A percentile compares a stretch with the other conserved stretches of the same genome.
phyloP scores from a whole-genome alignment of 306 rosid genomes.

The Cucumis cinereus region DNA sequence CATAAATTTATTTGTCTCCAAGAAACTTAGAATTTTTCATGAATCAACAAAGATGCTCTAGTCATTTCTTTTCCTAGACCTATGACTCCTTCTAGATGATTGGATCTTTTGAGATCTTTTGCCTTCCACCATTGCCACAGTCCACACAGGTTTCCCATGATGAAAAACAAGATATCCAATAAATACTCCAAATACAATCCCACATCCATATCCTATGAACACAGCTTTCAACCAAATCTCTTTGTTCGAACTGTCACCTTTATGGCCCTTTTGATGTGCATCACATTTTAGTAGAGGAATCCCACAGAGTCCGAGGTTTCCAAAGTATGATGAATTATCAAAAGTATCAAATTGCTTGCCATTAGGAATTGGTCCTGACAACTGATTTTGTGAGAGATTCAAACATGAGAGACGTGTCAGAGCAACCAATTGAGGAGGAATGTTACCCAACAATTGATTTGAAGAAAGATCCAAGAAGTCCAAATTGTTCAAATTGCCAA shows the following conservation, averaged over 20 bases:
- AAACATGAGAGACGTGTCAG: constrained; percentile 1
- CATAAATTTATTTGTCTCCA: too few species aligned
- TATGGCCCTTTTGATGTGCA: not conserved
- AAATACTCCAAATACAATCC: not conserved
- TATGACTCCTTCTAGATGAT: too few species aligned
- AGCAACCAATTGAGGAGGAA: constrained; percentile 12
- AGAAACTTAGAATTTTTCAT: too few species aligned
- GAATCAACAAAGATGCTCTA: too few species aligned
- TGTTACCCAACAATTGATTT: not conserved
- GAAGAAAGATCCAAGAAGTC: constrained; percentile 29
- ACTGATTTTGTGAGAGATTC: constrained; percentile 23
- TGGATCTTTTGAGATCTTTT: not conserved
- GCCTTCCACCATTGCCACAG: not conserved
- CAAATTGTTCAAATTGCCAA: constrained; percentile 13
- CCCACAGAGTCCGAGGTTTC: constrained; percentile 19
- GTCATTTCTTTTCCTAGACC: not conserved
- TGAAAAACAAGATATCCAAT: not conserved
- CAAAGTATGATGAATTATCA: constrained; percentile 11
- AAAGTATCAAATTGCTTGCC: constrained; percentile 30
- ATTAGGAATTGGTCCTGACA: constrained; percentile 21
- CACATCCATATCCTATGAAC: not conserved
- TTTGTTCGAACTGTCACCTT: not conserved
- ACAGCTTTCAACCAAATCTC: not conserved
- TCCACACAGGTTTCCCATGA: not conserved
- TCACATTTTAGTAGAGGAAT: constrained; percentile 19